Conservation (phyloP, 345 rosid species). For the Excoecaria agallocha region DNA sequence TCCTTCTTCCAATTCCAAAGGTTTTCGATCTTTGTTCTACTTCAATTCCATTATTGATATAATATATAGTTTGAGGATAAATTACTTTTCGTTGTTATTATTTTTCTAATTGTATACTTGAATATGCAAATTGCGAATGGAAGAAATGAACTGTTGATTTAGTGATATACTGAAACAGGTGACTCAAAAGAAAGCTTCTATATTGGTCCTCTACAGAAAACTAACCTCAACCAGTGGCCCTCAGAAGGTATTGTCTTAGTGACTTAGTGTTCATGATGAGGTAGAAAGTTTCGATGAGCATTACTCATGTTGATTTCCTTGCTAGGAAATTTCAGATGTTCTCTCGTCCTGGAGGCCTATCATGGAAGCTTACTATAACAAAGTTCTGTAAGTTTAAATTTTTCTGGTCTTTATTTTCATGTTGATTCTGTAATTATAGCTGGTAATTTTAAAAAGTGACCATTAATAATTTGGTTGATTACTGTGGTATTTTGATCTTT, state of each 20-base stretch:
- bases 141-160: neutral
- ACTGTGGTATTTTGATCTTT: neutral
- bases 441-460: neutral
- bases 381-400: conserved; percentile 45
- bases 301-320: conserved; percentile 3
- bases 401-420: conserved; percentile 7
- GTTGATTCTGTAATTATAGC: neutral
- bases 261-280: too few relatives aligned
- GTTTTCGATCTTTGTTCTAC: conserved; percentile 19
- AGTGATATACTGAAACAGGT: conserved; percentile 36
- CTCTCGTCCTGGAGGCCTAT: conserved; percentile 63
- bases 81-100: neutral
- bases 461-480: neutral
- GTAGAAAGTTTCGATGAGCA: neutral
- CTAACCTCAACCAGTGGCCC: conserved; percentile 69
- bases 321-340: conserved; percentile 46
- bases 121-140: neutral
- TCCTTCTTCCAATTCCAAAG: conserved; percentile 33
- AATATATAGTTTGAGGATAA: too few relatives aligned
- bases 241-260: conserved; percentile 38
- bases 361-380: conserved; percentile 53
- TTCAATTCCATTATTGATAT: neutral
- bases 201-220: conserved; percentile 53
- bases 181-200: conserved; percentile 72
- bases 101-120: neutral